Evolutionary conservation across 1,139 yeast species (phyloP), one percentile per base, ranked within the genome.

Genomic region (Candida anutae): DNA sequence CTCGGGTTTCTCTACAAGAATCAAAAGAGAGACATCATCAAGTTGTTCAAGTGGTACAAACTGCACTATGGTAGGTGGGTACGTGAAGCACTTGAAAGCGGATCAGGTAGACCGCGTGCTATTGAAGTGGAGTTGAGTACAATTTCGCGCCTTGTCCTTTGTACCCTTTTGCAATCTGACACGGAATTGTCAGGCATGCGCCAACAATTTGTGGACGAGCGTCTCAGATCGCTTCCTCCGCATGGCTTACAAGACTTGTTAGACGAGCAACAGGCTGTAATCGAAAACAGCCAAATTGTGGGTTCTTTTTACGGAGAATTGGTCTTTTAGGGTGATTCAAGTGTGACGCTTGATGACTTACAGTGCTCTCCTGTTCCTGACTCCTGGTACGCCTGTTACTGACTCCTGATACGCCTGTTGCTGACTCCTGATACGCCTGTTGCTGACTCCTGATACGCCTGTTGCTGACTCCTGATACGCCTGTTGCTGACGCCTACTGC

Each of bases 11-110:
- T 50, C 28, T 57, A 45, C 38, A 47, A 52, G 30, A 28, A 37
- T 13, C 31, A 36, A 8, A 34, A 28, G 12, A 32, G 36, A 5
- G 34, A 35, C 9, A 52, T 39, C 28, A 29, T 48, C 16, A 37
- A 37, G 28, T 43, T 76, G 5, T 76, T 77, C 71, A 50, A 60
- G 9, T 77, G 83, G 82, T 76, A 65, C 46, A 52, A 44, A 22
- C 44, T 64, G 27, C 62, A 75, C 39, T 74, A 65, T 42, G 69
- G 68, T 29, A 50, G 52, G 17, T 74, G 81, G 75, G 60, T 58
- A 4, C 41, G 52, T 13, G 64, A 61, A 32, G 56, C 74, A 6
- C 43, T 59, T 24, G 48, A 66, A 29, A 57, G 55, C 28, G 75
- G 73, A 1, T 57, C 71, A 11, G 62, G 62, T 22, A 54, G 62